Percentiles rank a stretch among this genome's conserved stretches.
Evolutionary conservation across 139 green algal genomes (phyloP).

Genomic region (Coelastrella sp.): DNA sequence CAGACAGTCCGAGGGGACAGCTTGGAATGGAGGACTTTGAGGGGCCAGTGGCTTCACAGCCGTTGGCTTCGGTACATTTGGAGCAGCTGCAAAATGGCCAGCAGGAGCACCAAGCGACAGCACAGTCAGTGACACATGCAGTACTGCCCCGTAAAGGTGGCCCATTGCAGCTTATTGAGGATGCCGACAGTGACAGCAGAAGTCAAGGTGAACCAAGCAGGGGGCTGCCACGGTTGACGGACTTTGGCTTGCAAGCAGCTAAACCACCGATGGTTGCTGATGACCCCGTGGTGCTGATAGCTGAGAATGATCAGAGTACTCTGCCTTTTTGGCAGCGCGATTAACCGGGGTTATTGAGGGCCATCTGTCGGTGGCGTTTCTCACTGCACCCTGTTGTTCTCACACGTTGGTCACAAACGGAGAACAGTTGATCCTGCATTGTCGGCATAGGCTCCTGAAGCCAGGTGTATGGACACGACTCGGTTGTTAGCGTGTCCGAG

Average conservation of each 20-base stretch:
- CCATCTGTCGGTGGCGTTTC: no score
- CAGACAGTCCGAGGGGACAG: not conserved
- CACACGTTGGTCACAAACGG: no score
- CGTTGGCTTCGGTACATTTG: no score
- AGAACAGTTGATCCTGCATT: no score
- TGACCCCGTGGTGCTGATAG: slow-evolving; percentile 18
- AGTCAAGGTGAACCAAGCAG: not conserved
- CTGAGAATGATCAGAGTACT: not conserved
- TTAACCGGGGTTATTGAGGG: no score
- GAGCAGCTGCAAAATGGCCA: not conserved
- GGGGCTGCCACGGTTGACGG: not conserved
- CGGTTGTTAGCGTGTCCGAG: no score
- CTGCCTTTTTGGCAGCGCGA: not conserved
- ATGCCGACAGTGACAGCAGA: not conserved
- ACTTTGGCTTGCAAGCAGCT: not conserved
- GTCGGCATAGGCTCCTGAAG: no score
- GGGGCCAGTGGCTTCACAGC: no score
- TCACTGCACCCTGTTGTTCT: no score
- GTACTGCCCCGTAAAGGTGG: not conserved
- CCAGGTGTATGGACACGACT: no score
- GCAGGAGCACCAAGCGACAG: not conserved
- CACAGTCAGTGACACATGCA: not conserved
- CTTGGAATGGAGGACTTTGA: not conserved
- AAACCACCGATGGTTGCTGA: slow-evolving; percentile 11
- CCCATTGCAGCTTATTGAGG: not conserved